Evolutionary conservation across 495 filamentous ascomycete species (phyloP).

Genomic region (Penicillium bovifimosum): DNA sequence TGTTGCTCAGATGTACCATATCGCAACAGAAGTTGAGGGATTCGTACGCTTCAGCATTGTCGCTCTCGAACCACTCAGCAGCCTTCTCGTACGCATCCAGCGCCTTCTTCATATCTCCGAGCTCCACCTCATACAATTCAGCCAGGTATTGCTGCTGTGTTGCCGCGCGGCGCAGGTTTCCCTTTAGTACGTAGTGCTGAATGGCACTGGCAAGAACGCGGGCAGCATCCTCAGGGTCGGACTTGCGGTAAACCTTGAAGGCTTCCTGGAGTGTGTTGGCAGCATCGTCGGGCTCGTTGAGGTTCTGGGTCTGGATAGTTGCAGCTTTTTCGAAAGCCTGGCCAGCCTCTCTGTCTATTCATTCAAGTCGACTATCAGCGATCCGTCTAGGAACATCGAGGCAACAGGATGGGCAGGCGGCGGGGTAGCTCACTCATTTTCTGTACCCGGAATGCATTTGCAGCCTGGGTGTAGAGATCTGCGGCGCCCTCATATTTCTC

Average conservation of each 20-base stretch:
- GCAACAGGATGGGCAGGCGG: not conserved
- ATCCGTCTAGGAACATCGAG: not conserved
- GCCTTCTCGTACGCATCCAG: slow-evolving; percentile 74
- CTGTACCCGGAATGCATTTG: slow-evolving; percentile 73
- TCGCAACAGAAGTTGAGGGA: not conserved
- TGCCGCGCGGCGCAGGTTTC: slow-evolving; percentile 83
- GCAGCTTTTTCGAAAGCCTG: slow-evolving; percentile 75
- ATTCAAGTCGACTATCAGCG: not conserved
- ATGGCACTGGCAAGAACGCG: slow-evolving; percentile 70
- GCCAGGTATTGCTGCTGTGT: slow-evolving; percentile 80
- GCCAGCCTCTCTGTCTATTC: slow-evolving; percentile 71
- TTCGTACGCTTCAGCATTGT: slow-evolving; percentile 78
- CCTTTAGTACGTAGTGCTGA: slow-evolving; percentile 70
- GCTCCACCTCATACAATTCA: slow-evolving; percentile 73
- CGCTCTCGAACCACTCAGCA: slow-evolving; percentile 79
- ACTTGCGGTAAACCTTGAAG: slow-evolving; percentile 81
- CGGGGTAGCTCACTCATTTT: slow-evolving; percentile 52
- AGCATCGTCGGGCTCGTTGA: slow-evolving; percentile 84
- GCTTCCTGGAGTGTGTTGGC: slow-evolving; percentile 74
- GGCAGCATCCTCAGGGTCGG: slow-evolving; percentile 71
- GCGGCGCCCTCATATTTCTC: slow-evolving; percentile 84
- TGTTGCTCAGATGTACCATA: not conserved
- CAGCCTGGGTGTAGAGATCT: slow-evolving; percentile 74
- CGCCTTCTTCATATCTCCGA: slow-evolving; percentile 70
- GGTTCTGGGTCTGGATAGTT: slow-evolving; percentile 62